phyloP scores from a whole-genome alignment of 139 green algal species.

The Closterium sp. region DNA sequence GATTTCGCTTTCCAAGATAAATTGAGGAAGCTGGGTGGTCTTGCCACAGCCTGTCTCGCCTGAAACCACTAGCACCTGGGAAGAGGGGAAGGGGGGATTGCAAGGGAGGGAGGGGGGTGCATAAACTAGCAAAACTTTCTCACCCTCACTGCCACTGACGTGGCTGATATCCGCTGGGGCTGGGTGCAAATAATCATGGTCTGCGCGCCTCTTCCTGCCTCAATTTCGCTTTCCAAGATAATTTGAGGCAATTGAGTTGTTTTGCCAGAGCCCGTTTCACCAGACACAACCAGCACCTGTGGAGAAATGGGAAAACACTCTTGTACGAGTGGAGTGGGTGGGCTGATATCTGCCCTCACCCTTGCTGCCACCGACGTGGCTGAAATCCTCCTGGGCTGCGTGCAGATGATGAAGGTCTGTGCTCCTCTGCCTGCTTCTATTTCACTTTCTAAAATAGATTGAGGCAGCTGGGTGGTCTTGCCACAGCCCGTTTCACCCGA shows the following conservation, averaged over 20 bases:
- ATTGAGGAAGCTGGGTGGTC: conserved; percentile 59
- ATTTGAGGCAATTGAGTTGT: conserved; percentile 62
- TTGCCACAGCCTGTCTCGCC: conserved; percentile 74
- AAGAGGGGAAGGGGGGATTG: too few species aligned
- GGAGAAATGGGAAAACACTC: too few species aligned
- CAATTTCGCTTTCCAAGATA: conserved; percentile 42
- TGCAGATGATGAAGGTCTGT: too few species aligned
- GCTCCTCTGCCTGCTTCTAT: too few species aligned
- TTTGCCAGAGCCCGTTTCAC: too few species aligned
- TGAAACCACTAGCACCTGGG: conserved; percentile 61
- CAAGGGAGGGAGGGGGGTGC: too few species aligned
- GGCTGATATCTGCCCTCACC: too few species aligned
- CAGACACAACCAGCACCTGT: too few species aligned
- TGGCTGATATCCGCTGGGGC: conserved; percentile 56
- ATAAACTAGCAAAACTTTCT: too few species aligned
- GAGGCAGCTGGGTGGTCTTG: conserved; percentile 62
- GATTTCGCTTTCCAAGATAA: conserved; percentile 37
- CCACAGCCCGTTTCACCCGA: conserved; percentile 72
- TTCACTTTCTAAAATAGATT: conserved; percentile 52
- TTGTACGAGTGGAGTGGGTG: too few species aligned
- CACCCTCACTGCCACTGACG: conserved; percentile 53
- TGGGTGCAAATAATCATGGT: conserved; percentile 57
- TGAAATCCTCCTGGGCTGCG: too few species aligned
- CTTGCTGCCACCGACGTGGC: too few species aligned
- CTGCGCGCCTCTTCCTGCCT: conserved; percentile 1